Evolutionary conservation across 805 yeast species (phyloP).

Genomic region (Kluyveromyces dobzhanskii): DNA sequence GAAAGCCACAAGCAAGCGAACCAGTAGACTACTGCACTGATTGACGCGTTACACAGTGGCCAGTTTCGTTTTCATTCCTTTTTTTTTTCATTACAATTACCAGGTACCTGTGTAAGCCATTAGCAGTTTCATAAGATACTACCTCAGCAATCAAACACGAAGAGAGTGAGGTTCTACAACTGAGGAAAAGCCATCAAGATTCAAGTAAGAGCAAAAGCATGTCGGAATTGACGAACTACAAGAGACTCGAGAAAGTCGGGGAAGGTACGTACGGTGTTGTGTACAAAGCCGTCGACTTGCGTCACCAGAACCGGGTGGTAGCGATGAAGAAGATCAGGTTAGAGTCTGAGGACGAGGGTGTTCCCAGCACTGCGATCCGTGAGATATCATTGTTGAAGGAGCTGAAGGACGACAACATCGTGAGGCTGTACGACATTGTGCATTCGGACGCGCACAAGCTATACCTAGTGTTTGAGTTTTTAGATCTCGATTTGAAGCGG

Average conservation of each 20-base stretch:
- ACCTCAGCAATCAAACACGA: too few relatives aligned
- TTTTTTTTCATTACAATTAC: too few relatives aligned
- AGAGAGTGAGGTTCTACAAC: too few relatives aligned
- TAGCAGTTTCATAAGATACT: too few relatives aligned
- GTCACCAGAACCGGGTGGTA: conserved; percentile 76
- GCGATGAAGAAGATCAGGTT: conserved; percentile 91
- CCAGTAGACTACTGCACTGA: too few relatives aligned
- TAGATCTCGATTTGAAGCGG: conserved; percentile 89
- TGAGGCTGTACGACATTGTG: conserved; percentile 87
- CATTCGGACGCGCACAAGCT: conserved; percentile 89
- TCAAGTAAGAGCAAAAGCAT: too few relatives aligned
- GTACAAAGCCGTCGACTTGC: conserved; percentile 80
- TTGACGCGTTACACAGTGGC: too few relatives aligned
- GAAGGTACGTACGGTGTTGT: conserved; percentile 99
- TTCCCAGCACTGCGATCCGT: conserved; percentile 96
- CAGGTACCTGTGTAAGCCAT: too few relatives aligned
- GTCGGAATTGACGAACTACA: conserved; percentile 88
- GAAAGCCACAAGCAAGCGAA: too few relatives aligned
- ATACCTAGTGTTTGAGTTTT: conserved; percentile 84
- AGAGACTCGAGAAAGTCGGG: conserved; percentile 91
- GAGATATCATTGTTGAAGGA: conserved; percentile 95
- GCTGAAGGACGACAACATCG: conserved; percentile 85
- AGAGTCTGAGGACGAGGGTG: conserved; percentile 91
- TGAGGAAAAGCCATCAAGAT: too few relatives aligned
- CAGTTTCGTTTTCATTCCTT: too few relatives aligned